phyloP scores from a whole-genome alignment of 2,329 filamentous ascomycete genomes.

The Xylaria sp. region DNA sequence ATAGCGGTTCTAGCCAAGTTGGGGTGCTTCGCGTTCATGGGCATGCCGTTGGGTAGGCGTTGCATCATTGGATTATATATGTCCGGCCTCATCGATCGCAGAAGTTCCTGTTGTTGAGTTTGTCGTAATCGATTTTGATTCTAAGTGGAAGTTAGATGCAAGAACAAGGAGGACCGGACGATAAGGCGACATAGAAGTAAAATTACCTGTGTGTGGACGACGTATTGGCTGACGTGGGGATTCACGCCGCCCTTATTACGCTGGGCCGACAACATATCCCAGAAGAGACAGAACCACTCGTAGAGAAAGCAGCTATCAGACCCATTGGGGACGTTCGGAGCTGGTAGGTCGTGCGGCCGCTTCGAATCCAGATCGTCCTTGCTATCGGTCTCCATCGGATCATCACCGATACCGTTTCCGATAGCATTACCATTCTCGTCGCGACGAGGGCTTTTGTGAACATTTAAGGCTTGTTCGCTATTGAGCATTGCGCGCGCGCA shows the following conservation, averaged over 20 bases:
- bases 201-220: conserved; percentile 83
- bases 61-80: conserved; percentile 75
- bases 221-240: conserved; percentile 76
- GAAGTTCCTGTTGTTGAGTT: conserved; percentile 79
- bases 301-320: conserved; percentile 87
- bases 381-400: conserved; percentile 83
- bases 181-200: conserved; percentile 27
- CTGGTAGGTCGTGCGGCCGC: conserved; percentile 82
- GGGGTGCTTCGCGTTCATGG: conserved; percentile 67
- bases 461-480: conserved; percentile 73
- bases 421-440: conserved; percentile 74
- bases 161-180: conserved; percentile 29
- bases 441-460: conserved; percentile 74
- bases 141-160: conserved; percentile 53
- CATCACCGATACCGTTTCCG: conserved; percentile 75
- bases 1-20: conserved; percentile 79
- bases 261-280: conserved; percentile 92
- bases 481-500: conserved; percentile 80
- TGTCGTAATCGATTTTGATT: conserved; percentile 78
- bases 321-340: conserved; percentile 73
- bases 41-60: conserved; percentile 70
- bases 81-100: conserved; percentile 76
- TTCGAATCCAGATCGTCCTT: conserved; percentile 82
- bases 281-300: conserved; percentile 98
- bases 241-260: conserved; percentile 72